These are phyloP conservation scores for Endothia cerciana DNA, from an alignment of 2,329 filamentous ascomycete species.

Conservation along the genomic window DNA sequence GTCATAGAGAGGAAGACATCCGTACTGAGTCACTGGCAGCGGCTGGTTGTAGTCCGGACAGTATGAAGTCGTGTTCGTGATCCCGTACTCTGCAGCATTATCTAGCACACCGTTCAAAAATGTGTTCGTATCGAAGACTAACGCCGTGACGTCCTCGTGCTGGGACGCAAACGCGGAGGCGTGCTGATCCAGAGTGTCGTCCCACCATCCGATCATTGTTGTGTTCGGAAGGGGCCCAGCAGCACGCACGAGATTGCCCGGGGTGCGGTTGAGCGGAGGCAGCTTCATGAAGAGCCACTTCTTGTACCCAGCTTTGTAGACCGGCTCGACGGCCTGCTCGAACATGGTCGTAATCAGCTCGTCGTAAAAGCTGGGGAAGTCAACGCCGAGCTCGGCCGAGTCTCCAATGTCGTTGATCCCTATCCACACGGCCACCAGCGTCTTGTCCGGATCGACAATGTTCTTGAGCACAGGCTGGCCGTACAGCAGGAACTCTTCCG, in stretches of 20 bases:
- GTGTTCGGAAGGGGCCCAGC: constrained; percentile 46
- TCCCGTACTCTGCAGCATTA: constrained; percentile 34
- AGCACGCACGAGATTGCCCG: constrained; percentile 39
- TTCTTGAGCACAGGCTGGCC: constrained; percentile 45
- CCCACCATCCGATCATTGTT: constrained; percentile 51
- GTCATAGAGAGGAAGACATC: constrained; percentile 36
- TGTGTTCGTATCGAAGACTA: constrained; percentile 40
- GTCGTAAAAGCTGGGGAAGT: constrained; percentile 50
- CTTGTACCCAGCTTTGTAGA: constrained; percentile 48
- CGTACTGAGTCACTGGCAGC: constrained; percentile 33
- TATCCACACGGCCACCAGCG: constrained; percentile 57
- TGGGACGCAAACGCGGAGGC: constrained; percentile 39
- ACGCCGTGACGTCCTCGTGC: constrained; percentile 30
- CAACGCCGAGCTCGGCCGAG: constrained; percentile 45
- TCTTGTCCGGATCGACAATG: constrained; percentile 39
- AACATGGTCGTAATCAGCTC: constrained; percentile 47
- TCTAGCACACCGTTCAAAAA: constrained; percentile 39
- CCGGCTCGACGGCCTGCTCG: constrained; percentile 41
- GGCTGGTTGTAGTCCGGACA: constrained; percentile 34
- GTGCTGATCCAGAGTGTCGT: constrained; percentile 41
- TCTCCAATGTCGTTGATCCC: constrained; percentile 62
- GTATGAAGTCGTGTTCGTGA: constrained; percentile 37
- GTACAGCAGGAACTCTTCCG: constrained; percentile 51
- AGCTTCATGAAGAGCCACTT: constrained; percentile 56
- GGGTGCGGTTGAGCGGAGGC: constrained; percentile 52